Evolutionary conservation across 768 basidiomycete genomes (phyloP), one percentile per base, ranked within the genome.

Genomic region (Rhodotorula diobovata): DNA sequence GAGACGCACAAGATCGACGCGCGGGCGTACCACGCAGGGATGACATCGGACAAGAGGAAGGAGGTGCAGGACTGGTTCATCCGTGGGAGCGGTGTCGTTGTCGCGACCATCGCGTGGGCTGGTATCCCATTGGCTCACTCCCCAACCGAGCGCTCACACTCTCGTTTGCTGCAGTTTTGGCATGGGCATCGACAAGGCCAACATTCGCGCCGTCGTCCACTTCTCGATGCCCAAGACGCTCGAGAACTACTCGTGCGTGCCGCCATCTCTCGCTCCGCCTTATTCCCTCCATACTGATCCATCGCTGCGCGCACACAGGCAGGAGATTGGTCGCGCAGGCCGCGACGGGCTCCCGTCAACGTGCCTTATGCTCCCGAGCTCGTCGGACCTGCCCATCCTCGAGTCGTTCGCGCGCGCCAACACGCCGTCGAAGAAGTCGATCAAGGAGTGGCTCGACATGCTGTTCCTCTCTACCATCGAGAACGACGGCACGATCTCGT

Each of bases 301-400:
- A 61, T 50, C 68, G 63, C 67, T 76, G n/a, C n/a, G n/a, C n/a
- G 41, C 41, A 10, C 59, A 50, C 65, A 67, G 60, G 77, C 94
- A 98, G 81, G 96, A 99, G 82, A 96, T 95, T 0, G 95, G 95
- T 9, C 87, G 95, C 67, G 96, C 94, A n/a, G 95, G 95, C 2
- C 86, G 95, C 66, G 95, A 99, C 77, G 91, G 91, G 15, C 70
- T 81, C 11, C 81, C 79, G 5, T 84, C 85, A 20, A 79, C 79
- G 14, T 85, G 85, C 77, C 72, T 81, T 25, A 81, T 85, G 81
- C 84, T 84, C 6, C 80, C 85, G 16, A 81, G 80, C 18, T 77
- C 82, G 4, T 60, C 73, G 9, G 85, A 86, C 72, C 80, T 85
- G 18, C 82, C 84, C 4, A 78, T 83, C 41, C 78, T 86, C 32